Evolutionary conservation across 116 monocot genomes (phyloP).

Genomic region (Posidonia oceanica): DNA sequence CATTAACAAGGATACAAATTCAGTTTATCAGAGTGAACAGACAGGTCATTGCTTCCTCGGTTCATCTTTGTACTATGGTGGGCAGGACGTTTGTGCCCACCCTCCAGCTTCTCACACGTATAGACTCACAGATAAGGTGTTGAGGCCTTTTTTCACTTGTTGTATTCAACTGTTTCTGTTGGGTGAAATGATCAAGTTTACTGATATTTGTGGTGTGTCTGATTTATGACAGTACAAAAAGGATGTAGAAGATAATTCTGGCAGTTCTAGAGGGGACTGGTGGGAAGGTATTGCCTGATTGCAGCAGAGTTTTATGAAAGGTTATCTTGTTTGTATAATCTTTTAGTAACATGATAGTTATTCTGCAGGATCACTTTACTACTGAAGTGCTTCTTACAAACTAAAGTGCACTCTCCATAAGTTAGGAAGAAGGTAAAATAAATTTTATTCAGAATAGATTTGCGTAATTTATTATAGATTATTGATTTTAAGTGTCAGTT

Average conservation of each 20-base stretch:
- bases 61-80: slow-evolving; percentile 49
- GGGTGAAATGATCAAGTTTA: neutral
- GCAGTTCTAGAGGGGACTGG: slow-evolving; percentile 6
- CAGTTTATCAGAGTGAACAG: slow-evolving; percentile 3
- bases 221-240: neutral
- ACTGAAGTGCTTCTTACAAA: neutral
- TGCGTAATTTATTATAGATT: neutral
- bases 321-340: neutral
- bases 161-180: neutral
- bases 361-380: slow-evolving; percentile 7
- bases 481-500: neutral
- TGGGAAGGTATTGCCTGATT: slow-evolving; percentile 6
- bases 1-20: neutral
- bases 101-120: slow-evolving; percentile 8
- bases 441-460: neutral
- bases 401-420: neutral
- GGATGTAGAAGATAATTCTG: neutral
- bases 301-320: neutral
- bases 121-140: slow-evolving; percentile 5
- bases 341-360: neutral
- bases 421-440: slow-evolving; percentile 1
- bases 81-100: slow-evolving; percentile 24
- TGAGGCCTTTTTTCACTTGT: neutral
- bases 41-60: slow-evolving; percentile 21
- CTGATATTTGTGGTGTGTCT: neutral